A percentile compares a stretch with the other conserved stretches of the same genome.
Conservation (phyloP, 202 grass and related monocot species). For the Carex sylvatica region DNA sequence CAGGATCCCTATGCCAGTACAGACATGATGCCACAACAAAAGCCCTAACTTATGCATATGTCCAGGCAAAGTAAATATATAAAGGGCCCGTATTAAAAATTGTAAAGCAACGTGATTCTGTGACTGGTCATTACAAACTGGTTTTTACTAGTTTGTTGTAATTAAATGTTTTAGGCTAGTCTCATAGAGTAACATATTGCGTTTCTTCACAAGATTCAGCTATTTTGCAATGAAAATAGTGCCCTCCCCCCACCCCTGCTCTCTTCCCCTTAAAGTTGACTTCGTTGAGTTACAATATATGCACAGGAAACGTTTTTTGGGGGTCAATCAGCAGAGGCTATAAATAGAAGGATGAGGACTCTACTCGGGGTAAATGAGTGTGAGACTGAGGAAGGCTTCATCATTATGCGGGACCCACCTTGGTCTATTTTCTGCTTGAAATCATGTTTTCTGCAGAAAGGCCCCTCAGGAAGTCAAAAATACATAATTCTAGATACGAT, state of each 20-base stretch:
- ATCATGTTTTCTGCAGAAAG: slow-evolving; percentile 41
- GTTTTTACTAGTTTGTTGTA: neutral
- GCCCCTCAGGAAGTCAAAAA: slow-evolving; percentile 51
- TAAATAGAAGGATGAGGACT: slow-evolving; percentile 59
- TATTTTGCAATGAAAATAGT: neutral
- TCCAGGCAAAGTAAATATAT: neutral
- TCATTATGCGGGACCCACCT: slow-evolving; percentile 45
- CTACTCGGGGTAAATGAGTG: slow-evolving; percentile 56
- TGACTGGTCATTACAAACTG: neutral
- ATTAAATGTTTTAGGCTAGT: neutral
- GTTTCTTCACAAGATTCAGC: neutral
- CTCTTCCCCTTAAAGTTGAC: neutral
- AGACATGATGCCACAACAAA: neutral
- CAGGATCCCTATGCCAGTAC: neutral
- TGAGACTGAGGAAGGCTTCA: slow-evolving; percentile 19
- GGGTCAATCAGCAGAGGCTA: slow-evolving; percentile 23
- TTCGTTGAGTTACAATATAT: slow-evolving; percentile 24
- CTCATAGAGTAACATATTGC: neutral
- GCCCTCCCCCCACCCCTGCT: too few relatives aligned
- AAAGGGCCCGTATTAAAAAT: neutral
- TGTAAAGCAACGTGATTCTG: neutral
- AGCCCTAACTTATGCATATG: neutral
- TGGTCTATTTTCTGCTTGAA: slow-evolving; percentile 82
- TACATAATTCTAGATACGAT: slow-evolving; percentile 52
- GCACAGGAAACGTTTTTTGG: slow-evolving; percentile 70